Conservation (phyloP, 257 asterid genomes). For the Agastache rugosa region DNA sequence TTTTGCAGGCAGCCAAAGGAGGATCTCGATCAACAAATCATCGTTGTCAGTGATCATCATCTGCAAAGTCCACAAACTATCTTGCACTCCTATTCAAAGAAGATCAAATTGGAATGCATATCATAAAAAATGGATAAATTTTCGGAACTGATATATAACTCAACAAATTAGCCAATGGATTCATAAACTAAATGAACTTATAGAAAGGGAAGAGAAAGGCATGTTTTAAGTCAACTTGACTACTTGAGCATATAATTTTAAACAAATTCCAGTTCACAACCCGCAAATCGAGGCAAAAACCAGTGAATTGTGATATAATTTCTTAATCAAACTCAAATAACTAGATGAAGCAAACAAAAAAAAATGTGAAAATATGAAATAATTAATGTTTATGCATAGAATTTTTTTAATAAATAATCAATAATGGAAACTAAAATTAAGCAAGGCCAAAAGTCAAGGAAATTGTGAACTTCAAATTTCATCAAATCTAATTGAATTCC, state of each 20-base stretch:
- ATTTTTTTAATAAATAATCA: too few species aligned
- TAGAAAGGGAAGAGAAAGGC: neutral
- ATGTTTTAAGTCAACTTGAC: neutral
- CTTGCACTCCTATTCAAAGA: neutral
- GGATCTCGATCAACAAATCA: conserved; percentile 39
- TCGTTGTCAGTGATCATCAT: conserved; percentile 28
- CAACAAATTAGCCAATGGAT: conserved; percentile 1
- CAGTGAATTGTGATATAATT: conserved; percentile 8
- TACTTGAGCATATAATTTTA: conserved; percentile 10
- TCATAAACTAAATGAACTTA: conserved; percentile 1
- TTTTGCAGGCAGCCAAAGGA: conserved; percentile 46
- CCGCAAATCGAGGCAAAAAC: conserved; percentile 5
- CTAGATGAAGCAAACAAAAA: neutral
- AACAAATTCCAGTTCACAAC: neutral
- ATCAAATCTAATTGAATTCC: too few species aligned
- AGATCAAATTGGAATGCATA: conserved; percentile 12
- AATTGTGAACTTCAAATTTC: too few species aligned
- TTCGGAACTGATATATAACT: neutral
- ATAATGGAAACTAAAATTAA: too few species aligned
- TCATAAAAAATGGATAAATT: conserved; percentile 1
- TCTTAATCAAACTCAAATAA: neutral
- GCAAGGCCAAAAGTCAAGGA: too few species aligned
- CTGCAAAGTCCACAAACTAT: neutral
- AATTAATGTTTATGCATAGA: too few species aligned
- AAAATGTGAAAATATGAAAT: neutral